These are phyloP conservation scores for Neonectria faginata DNA, from an alignment of 2,329 filamentous ascomycete genomes.

Conservation along the genomic window DNA sequence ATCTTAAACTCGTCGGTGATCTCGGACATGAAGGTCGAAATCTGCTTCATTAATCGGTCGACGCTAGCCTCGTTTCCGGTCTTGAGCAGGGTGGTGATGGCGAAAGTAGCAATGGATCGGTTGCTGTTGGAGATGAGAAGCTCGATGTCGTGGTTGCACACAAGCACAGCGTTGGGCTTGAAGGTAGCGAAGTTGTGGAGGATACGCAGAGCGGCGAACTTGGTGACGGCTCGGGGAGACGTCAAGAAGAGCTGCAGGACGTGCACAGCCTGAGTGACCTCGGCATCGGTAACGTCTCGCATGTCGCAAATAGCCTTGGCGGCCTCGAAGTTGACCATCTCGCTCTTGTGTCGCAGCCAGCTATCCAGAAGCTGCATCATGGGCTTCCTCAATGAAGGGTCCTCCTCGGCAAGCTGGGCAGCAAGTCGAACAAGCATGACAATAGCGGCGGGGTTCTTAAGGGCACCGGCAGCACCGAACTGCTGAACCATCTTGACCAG, in stretches of 20 bases:
- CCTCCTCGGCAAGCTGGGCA: slow-evolving; percentile 93
- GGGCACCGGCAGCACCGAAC: slow-evolving; percentile 88
- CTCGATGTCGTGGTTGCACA: slow-evolving; percentile 98
- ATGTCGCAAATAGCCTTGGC: slow-evolving; percentile 98
- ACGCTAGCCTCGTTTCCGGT: slow-evolving; percentile 98
- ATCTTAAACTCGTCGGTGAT: slow-evolving; percentile 99
- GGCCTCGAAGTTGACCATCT: slow-evolving; percentile 99
- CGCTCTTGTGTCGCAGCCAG: slow-evolving; percentile 98
- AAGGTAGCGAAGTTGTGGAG: slow-evolving; percentile 96
- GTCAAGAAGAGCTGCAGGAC: slow-evolving; percentile 97
- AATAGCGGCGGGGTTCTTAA: slow-evolving; percentile 94
- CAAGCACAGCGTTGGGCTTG: slow-evolving; percentile 91
- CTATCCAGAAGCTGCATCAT: slow-evolving; percentile 98
- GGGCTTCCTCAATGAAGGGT: slow-evolving; percentile 86
- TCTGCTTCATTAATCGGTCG: slow-evolving; percentile 98
- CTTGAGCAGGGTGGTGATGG: slow-evolving; percentile 97
- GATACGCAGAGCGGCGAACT: slow-evolving; percentile 96
- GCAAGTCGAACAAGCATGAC: slow-evolving; percentile 93
- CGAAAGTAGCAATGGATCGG: slow-evolving; percentile 96
- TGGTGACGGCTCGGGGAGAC: slow-evolving; percentile 93
- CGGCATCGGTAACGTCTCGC: slow-evolving; percentile 90
- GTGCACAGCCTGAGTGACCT: slow-evolving; percentile 92
- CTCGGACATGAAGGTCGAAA: slow-evolving; percentile 97
- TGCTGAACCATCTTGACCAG: slow-evolving; percentile 99
- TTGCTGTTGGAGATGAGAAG: slow-evolving; percentile 96